phyloP scores from a whole-genome alignment of 2,329 filamentous ascomycete species.

The Penicillium sp. region DNA sequence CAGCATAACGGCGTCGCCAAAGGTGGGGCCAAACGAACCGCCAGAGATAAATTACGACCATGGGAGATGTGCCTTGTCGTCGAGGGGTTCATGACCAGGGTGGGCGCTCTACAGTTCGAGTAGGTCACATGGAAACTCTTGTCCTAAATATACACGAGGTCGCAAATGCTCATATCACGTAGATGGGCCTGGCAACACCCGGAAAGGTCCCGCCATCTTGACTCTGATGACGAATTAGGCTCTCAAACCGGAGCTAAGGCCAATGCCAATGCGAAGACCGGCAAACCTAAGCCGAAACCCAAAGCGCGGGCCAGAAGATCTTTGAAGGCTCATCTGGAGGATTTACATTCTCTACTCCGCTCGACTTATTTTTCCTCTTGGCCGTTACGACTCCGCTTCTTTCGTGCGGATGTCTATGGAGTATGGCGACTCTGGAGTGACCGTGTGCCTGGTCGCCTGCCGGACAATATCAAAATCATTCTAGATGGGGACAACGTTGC shows the following conservation, averaged over 20 bases:
- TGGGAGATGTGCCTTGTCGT: conserved; percentile 91
- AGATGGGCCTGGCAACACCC: conserved; percentile 93
- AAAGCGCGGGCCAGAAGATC: conserved; percentile 53
- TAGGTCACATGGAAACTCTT: conserved; percentile 46
- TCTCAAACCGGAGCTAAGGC: conserved; percentile 24
- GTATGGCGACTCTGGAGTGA: conserved; percentile 63
- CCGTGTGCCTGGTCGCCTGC: conserved; percentile 48
- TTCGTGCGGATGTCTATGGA: conserved; percentile 63
- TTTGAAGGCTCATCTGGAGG: conserved; percentile 67
- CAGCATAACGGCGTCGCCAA: conserved; percentile 86
- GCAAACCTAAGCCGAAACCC: conserved; percentile 37
- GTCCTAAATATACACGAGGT: background rate
- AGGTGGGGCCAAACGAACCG: conserved; percentile 77
- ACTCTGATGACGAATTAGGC: conserved; percentile 55
- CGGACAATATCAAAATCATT: conserved; percentile 51
- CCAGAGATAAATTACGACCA: conserved; percentile 64
- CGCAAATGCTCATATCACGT: conserved; percentile 6
- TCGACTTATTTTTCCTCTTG: conserved; percentile 76
- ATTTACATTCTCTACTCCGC: conserved; percentile 74
- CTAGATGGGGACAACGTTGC: conserved; percentile 46
- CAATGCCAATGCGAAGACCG: conserved; percentile 37
- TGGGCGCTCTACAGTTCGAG: conserved; percentile 92
- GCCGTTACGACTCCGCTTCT: conserved; percentile 80
- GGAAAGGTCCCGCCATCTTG: conserved; percentile 74
- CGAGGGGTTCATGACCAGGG: conserved; percentile 80